Evolutionary conservation across 164 flowering plant species (phyloP).

Genomic region (Berberis vulgaris): DNA sequence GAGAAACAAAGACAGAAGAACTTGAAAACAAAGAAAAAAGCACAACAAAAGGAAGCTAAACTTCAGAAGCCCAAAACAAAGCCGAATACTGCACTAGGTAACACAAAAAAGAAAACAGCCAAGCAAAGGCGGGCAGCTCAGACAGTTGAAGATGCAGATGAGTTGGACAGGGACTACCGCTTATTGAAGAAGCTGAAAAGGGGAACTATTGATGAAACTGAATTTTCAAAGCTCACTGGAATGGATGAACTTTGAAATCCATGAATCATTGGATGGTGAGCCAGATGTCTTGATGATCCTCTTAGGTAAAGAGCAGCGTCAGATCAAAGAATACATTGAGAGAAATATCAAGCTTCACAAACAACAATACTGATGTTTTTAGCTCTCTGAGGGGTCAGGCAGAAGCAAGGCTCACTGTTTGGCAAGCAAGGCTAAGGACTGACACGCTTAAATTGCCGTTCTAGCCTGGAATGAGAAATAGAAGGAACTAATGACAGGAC

Average conservation of each 20-base stretch:
- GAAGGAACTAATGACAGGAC: too few species aligned
- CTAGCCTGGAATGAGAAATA: too few species aligned
- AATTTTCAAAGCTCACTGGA: constrained; percentile 72
- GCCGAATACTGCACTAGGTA: constrained; percentile 20
- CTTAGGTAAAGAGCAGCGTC: too few species aligned
- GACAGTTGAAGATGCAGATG: constrained; percentile 70
- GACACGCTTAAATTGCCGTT: too few species aligned
- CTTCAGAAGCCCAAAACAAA: constrained; percentile 28
- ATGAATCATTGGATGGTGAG: too few species aligned
- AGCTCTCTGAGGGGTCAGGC: too few species aligned
- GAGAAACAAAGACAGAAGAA: constrained; percentile 88
- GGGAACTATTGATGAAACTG: constrained; percentile 67
- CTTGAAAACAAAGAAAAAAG: constrained; percentile 49
- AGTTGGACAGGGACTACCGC: constrained; percentile 70
- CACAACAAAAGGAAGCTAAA: constrained; percentile 23
- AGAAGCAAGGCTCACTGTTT: too few species aligned
- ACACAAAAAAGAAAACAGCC: constrained; percentile 68
- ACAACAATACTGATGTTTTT: too few species aligned
- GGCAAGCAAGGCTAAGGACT: too few species aligned
- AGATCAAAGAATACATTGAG: too few species aligned
- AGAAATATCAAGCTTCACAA: too few species aligned
- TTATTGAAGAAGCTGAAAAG: constrained; percentile 73
- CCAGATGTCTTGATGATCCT: too few species aligned
- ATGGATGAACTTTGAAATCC: constrained; percentile 28
- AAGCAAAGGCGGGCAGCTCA: constrained; percentile 75